Conservation (phyloP, 2,329 filamentous ascomycete genomes). For the Chaetomium sp. region DNA sequence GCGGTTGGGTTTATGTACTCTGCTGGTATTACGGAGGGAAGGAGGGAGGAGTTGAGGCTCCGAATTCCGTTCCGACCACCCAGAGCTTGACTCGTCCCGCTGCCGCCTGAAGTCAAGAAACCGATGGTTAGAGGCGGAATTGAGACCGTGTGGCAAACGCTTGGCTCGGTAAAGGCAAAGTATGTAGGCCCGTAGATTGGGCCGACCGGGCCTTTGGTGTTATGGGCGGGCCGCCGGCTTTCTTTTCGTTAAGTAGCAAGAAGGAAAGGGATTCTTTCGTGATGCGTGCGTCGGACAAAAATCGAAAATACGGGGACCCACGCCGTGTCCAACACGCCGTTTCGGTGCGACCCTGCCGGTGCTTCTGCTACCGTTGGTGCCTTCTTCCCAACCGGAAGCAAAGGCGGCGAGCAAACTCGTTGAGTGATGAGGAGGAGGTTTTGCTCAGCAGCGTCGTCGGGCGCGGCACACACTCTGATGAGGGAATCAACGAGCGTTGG, state of each 20-base stretch:
- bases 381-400: not conserved
- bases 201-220: not conserved
- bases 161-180: not conserved
- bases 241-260: not conserved
- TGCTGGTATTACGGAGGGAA: not conserved
- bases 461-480: conserved; percentile 4
- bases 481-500: conserved; percentile 5
- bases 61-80: too few species aligned
- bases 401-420: not conserved
- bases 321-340: not conserved
- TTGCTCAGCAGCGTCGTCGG: not conserved
- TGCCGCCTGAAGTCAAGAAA: not conserved
- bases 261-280: too few species aligned
- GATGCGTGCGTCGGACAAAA: conserved; percentile 1
- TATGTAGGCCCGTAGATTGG: not conserved
- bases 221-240: conserved; percentile 2
- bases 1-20: conserved; percentile 6
- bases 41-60: too few species aligned
- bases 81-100: not conserved
- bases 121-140: not conserved
- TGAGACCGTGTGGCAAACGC: not conserved
- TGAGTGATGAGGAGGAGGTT: not conserved
- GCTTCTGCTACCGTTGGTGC: not conserved
- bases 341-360: conserved; percentile 3
- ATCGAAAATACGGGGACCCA: conserved; percentile 5